phyloP scores from a whole-genome alignment of 2,329 filamentous ascomycete species.

The Neurospora crassa region DNA sequence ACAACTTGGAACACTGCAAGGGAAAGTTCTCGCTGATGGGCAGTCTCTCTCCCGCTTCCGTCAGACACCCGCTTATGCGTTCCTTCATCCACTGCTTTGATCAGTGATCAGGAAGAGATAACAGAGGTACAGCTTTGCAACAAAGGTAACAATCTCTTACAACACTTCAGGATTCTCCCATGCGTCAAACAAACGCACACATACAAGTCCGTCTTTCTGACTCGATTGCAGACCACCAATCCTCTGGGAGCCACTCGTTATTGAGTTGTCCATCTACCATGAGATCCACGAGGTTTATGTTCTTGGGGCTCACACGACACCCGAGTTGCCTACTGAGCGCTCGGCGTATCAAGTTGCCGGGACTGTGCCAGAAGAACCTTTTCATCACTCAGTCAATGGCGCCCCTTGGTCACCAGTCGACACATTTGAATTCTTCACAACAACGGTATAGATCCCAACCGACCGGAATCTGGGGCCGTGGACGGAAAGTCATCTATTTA shows the following conservation, averaged over 20 bases:
- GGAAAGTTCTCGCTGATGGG: not conserved
- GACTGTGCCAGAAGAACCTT: not conserved
- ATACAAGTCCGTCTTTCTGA: not conserved
- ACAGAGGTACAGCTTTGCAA: not conserved
- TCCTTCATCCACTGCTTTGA: not conserved
- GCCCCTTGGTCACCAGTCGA: not conserved
- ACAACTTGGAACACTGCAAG: not conserved
- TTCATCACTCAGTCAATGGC: not conserved
- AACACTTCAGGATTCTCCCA: not conserved
- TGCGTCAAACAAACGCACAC: not conserved
- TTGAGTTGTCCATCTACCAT: too few species aligned
- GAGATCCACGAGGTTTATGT: not conserved
- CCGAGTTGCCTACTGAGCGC: not conserved
- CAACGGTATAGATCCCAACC: not conserved
- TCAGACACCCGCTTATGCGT: not conserved
- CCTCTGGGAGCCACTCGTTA: not conserved
- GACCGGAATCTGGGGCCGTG: not conserved
- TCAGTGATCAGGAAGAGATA: not conserved
- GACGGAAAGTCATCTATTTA: not conserved
- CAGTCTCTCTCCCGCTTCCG: too few species aligned
- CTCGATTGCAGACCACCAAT: not conserved
- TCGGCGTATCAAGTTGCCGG: not conserved
- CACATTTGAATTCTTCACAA: not conserved
- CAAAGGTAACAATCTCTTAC: not conserved
- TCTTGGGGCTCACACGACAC: not conserved